Conservation (phyloP, 139 green algal species). For the Ulvella scutata region DNA sequence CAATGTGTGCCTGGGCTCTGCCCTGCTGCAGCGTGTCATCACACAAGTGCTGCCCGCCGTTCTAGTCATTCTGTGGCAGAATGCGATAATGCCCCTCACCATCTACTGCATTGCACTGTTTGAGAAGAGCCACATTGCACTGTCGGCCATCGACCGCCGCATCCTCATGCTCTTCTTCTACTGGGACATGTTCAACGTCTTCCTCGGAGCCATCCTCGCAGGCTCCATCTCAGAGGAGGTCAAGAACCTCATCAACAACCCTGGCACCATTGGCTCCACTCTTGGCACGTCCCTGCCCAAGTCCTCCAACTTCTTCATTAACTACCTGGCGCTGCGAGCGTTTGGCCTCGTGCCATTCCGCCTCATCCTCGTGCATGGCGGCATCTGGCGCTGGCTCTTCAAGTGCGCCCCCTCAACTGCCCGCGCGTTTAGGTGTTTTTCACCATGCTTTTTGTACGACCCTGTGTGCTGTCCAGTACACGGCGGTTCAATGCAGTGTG, state of each 20-base stretch:
- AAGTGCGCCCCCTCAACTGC: neutral
- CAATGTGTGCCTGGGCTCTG: neutral
- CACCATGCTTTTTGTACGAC: no score
- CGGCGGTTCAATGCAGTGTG: no score
- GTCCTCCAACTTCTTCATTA: slow-evolving; percentile 83
- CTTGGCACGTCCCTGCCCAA: slow-evolving; percentile 56
- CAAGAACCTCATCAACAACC: slow-evolving; percentile 13
- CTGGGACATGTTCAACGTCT: slow-evolving; percentile 53
- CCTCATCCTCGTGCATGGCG: slow-evolving; percentile 14
- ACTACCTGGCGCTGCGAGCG: slow-evolving; percentile 33
- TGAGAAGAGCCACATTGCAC: neutral
- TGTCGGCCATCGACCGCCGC: slow-evolving; percentile 21
- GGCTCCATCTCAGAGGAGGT: slow-evolving; percentile 15
- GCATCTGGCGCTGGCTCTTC: slow-evolving; percentile 7
- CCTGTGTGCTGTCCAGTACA: no score
- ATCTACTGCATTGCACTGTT: slow-evolving; percentile 8
- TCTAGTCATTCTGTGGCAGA: slow-evolving; percentile 22
- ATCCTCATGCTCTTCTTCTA: slow-evolving; percentile 34
- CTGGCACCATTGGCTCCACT: slow-evolving; percentile 30
- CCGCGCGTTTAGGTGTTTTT: no score
- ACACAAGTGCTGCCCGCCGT: slow-evolving; percentile 11
- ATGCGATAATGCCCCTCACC: slow-evolving; percentile 10
- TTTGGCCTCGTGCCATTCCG: slow-evolving; percentile 31
- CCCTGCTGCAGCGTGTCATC: slow-evolving; percentile 12
- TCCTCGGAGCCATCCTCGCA: slow-evolving; percentile 41